These are phyloP conservation scores for Tephrocybe sp. DNA, from an alignment of 768 basidiomycete genomes.

Conservation along the genomic window DNA sequence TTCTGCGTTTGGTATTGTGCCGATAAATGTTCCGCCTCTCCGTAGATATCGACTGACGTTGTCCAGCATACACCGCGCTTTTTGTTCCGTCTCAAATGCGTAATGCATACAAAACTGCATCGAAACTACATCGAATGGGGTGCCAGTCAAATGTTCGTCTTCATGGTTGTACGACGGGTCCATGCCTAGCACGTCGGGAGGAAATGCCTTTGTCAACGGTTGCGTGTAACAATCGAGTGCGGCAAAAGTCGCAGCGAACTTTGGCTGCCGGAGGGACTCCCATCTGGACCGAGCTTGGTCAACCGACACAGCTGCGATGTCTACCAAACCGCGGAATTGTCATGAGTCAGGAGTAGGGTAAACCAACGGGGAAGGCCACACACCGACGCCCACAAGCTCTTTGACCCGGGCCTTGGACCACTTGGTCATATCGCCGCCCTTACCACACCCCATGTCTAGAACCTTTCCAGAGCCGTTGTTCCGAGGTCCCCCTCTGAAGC, in stretches of 20 bases:
- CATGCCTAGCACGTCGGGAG: slow-evolving; percentile 49
- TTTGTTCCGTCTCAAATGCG: slow-evolving; percentile 88
- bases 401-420: slow-evolving; percentile 85
- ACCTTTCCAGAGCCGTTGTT: slow-evolving; percentile 61
- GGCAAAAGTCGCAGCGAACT: slow-evolving; percentile 79
- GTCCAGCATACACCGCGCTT: slow-evolving; percentile 87
- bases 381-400: slow-evolving; percentile 83
- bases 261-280: slow-evolving; percentile 44
- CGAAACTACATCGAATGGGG: slow-evolving; percentile 90
- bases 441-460: slow-evolving; percentile 97
- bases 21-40: slow-evolving; percentile 88
- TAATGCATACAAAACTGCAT: slow-evolving; percentile 99
- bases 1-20: slow-evolving; percentile 93
- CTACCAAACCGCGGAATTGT: slow-evolving; percentile 35
- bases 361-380: slow-evolving; percentile 10
- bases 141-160: slow-evolving; percentile 17
- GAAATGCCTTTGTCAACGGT: slow-evolving; percentile 66
- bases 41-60: slow-evolving; percentile 83
- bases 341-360: slow-evolving; percentile 1
- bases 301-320: slow-evolving; percentile 87
- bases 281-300: slow-evolving; percentile 83
- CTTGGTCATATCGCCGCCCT: slow-evolving; percentile 95
- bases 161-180: slow-evolving; percentile 18
- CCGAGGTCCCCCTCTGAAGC: slow-evolving; percentile 22
- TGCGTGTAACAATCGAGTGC: slow-evolving; percentile 87